These are phyloP conservation scores for Trichosanthes cucumerina DNA, from an alignment of 306 rosid genomes.

Conservation along the genomic window DNA sequence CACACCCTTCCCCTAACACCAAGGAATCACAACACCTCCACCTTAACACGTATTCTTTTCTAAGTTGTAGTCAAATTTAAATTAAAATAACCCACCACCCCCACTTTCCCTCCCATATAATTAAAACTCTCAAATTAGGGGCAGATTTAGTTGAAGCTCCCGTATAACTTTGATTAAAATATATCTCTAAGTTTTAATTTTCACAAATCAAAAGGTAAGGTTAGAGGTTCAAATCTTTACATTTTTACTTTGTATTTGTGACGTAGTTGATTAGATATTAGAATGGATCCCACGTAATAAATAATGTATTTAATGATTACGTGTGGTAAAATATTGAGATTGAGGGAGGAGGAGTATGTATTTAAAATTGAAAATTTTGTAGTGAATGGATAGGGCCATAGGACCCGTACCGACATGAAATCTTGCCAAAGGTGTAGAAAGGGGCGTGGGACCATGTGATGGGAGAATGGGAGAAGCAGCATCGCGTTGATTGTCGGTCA, in stretches of 20 bases:
- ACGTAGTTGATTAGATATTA: no score
- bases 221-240: no score
- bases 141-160: no score
- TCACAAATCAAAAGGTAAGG: no score
- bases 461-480: background rate
- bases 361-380: background rate
- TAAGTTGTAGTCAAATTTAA: background rate
- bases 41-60: background rate
- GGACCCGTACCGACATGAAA: constrained; percentile 9
- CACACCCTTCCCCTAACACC: background rate
- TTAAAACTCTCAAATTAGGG: background rate
- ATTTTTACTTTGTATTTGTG: no score
- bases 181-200: no score
- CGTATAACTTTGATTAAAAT: no score
- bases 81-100: background rate
- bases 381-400: background rate
- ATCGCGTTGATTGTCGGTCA: constrained; percentile 7
- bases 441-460: background rate
- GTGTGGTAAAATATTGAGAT: background rate
- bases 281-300: background rate
- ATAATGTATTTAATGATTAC: background rate
- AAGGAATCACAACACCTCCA: background rate
- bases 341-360: background rate
- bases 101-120: background rate
- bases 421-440: background rate